Conservation (phyloP, 345 rosid genomes). For the Chamaenerion angustifolium region DNA sequence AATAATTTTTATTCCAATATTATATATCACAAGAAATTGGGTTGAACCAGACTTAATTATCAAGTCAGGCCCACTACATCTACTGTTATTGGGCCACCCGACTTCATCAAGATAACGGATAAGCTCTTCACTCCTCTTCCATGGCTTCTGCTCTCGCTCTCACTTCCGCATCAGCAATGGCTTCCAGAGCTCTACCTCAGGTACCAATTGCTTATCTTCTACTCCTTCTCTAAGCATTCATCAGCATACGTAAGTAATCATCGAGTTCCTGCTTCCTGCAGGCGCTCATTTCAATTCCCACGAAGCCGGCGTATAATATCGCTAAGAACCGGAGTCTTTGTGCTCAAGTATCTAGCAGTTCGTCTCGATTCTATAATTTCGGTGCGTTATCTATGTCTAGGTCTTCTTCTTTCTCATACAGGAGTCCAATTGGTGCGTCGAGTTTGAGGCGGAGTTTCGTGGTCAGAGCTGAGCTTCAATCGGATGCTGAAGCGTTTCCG, state of each 20-base stretch:
- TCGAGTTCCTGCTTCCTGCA: slow-evolving; percentile 6
- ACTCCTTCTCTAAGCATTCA: background rate
- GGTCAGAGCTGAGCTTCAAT: slow-evolving; percentile 36
- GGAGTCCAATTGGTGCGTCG: slow-evolving; percentile 15
- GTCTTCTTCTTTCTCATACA: slow-evolving; percentile 19
- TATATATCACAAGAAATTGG: too few species aligned
- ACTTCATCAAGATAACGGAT: background rate
- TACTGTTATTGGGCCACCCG: background rate
- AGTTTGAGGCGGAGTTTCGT: slow-evolving; percentile 25
- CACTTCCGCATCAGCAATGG: slow-evolving; percentile 4
- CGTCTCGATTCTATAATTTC: slow-evolving; percentile 11
- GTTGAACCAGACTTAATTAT: too few species aligned
- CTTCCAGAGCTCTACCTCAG: slow-evolving; percentile 51
- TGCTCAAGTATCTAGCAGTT: slow-evolving; percentile 16
- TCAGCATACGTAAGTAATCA: background rate
- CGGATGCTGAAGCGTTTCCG: slow-evolving; percentile 13
- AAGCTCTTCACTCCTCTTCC: slow-evolving; percentile 4
- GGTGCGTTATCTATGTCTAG: slow-evolving; percentile 16
- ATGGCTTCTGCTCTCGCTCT: slow-evolving; percentile 6
- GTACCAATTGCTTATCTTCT: slow-evolving; percentile 10
- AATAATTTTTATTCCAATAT: too few species aligned
- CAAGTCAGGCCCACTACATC: too few species aligned
- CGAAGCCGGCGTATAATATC: slow-evolving; percentile 17
- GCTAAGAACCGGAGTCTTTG: slow-evolving; percentile 33
- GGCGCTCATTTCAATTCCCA: slow-evolving; percentile 42